Conservation (phyloP, 179 eudicot species). For the Dionaea muscipula region DNA sequence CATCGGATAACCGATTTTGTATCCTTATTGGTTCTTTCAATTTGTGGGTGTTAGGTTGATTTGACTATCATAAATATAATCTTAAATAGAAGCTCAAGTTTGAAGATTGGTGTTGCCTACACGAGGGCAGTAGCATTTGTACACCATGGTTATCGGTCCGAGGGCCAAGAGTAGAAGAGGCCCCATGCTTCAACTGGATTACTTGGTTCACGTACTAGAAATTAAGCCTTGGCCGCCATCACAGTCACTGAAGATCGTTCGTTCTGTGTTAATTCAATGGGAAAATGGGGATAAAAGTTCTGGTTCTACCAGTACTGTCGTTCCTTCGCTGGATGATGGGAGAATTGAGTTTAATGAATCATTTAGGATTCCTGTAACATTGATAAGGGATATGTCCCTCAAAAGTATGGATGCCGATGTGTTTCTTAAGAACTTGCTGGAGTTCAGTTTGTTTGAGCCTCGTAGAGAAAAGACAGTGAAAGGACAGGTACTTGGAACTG, state of each 20-base stretch:
- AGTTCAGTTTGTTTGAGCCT: conserved; percentile 77
- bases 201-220: conserved; percentile 52
- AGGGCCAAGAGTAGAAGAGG: conserved; percentile 59
- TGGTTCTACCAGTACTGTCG: conserved; percentile 52
- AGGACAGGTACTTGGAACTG: conserved; percentile 76
- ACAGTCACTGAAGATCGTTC: conserved; percentile 55
- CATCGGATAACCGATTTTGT: too few species aligned
- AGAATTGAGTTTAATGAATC: conserved; percentile 71
- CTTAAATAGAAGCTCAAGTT: too few species aligned
- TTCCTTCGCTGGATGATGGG: conserved; percentile 59
- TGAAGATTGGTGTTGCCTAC: background rate
- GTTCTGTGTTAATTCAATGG: conserved; percentile 73
- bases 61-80: too few species aligned
- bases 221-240: conserved; percentile 98
- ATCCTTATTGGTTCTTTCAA: too few species aligned
- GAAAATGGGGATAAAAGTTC: conserved; percentile 63
- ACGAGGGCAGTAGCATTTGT: background rate
- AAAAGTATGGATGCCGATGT: conserved; percentile 45
- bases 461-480: conserved; percentile 67
- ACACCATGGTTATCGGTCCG: conserved; percentile 53
- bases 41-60: too few species aligned
- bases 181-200: conserved; percentile 60
- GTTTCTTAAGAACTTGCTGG: conserved; percentile 65
- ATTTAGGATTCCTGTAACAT: conserved; percentile 43
- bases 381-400: conserved; percentile 40